Evolutionary conservation across 345 rosid genomes (phyloP).

Genomic region (Jatropha curcas): DNA sequence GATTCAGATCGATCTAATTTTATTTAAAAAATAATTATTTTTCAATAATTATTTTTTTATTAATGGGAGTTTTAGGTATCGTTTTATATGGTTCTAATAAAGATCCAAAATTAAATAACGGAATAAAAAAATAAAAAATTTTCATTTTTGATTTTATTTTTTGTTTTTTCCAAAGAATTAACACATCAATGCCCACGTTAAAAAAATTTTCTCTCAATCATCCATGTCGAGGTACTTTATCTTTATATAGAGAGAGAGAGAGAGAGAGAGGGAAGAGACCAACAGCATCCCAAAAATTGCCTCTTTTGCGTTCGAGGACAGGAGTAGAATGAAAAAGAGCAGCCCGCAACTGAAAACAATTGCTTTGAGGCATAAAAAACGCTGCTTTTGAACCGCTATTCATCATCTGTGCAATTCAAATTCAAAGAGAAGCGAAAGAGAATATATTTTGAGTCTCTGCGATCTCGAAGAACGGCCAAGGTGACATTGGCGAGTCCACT

Average conservation of each 20-base stretch:
- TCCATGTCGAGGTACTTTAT: too few relatives aligned
- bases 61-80: too few relatives aligned
- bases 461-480: background rate
- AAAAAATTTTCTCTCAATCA: too few relatives aligned
- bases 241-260: background rate
- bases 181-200: too few relatives aligned
- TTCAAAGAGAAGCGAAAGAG: background rate
- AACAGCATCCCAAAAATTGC: conserved; percentile 41
- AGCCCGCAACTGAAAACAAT: conserved; percentile 25
- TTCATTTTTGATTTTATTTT: too few relatives aligned
- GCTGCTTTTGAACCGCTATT: conserved; percentile 43
- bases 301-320: conserved; percentile 61
- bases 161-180: too few relatives aligned
- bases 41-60: too few relatives aligned
- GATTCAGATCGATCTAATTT: too few relatives aligned
- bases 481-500: background rate
- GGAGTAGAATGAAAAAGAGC: conserved; percentile 65
- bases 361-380: conserved; percentile 38
- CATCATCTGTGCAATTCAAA: conserved; percentile 36
- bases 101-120: too few relatives aligned
- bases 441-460: background rate
- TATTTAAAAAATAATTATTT: too few relatives aligned
- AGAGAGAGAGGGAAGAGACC: conserved; percentile 23
- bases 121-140: too few relatives aligned
- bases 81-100: too few relatives aligned